Evolutionary conservation across 192 early-diverging fungal genomes (phyloP), one percentile per base, ranked within the genome.

Genomic region (Coemansia sp.): DNA sequence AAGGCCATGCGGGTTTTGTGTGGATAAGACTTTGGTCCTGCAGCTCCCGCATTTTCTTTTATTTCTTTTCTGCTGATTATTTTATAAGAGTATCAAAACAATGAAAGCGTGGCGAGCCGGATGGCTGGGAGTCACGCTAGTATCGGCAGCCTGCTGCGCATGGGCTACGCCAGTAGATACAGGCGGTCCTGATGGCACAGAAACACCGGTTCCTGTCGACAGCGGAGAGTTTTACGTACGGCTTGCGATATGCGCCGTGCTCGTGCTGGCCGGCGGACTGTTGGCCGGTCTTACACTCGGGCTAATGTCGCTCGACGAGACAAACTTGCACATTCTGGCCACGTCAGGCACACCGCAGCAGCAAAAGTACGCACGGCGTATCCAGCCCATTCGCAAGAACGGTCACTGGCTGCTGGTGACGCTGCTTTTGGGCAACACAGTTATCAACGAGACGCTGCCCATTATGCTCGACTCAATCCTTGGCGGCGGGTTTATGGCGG

Each of bases 381-480:
- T 97, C 62, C 83, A 86, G 68, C 94, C 94, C 21, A 88, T 95
- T 60, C 83, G 94, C 32, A 92, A 90, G 79, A 89, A 94, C 73
- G 88, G 87, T 2, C 95, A 97, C 65, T 93, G 94, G 93, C 87
- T 99, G 9, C 78, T 99, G 24, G 94, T 96, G 1, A 96, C 95
- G 10, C 73, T 99, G 32, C 74, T 99, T 12, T 69, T 99, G 45
- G 90, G 89, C 11, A 99, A 99, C 79, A 94, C 94, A 2, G 82
- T 99, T 35, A 86, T 97, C 41, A 99, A 99, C 79, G 97, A 99
- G 71, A 90, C 92, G 10, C 81, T 95, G 62, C 93, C 93, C 5
- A 92, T 95, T 61, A 82, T 95, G 60, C 84, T 93, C 60, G 87
- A 95, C 63, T 85, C 85, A 12, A 83, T 93, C 3, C 82, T 88